Evolutionary conservation across 768 basidiomycete species (phyloP).

Genomic region (Mycena sanguinolenta): DNA sequence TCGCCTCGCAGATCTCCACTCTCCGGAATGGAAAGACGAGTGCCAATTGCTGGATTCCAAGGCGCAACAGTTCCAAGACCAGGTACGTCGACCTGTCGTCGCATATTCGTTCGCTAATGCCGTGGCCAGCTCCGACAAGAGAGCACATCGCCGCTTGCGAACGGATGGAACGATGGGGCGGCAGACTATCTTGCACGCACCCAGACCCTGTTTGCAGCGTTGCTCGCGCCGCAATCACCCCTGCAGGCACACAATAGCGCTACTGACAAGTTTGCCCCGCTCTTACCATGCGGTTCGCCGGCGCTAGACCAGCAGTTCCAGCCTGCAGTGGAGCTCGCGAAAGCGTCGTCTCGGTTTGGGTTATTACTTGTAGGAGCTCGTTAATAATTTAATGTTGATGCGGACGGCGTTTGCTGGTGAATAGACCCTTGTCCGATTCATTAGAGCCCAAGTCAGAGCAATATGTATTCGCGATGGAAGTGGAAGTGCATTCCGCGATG

Average conservation of each 20-base stretch:
- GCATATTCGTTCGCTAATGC: constrained; percentile 12
- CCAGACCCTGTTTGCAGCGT: constrained; percentile 72
- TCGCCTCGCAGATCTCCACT: constrained; percentile 54
- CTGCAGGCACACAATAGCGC: constrained; percentile 35
- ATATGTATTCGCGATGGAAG: constrained; percentile 13
- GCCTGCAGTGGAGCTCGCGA: constrained; percentile 73
- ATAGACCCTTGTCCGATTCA: background rate
- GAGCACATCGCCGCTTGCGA: constrained; percentile 24
- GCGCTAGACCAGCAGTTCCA: constrained; percentile 66
- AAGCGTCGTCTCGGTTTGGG: constrained; percentile 82
- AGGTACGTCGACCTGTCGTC: constrained; percentile 40
- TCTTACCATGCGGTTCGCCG: constrained; percentile 69
- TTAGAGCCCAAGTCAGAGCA: background rate
- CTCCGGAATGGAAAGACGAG: constrained; percentile 46
- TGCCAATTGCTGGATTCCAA: constrained; percentile 44
- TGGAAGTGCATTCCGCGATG: constrained; percentile 25
- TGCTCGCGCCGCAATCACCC: constrained; percentile 60
- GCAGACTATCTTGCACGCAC: constrained; percentile 66
- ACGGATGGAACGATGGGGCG: constrained; percentile 45
- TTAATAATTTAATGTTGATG: constrained; percentile 31
- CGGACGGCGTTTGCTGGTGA: background rate
- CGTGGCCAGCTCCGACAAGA: constrained; percentile 13
- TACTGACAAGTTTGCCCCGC: constrained; percentile 54
- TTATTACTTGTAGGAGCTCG: constrained; percentile 70
- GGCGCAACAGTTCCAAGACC: constrained; percentile 41